phyloP scores from a whole-genome alignment of 2,329 filamentous ascomycete species.

The Gliomastix tumulicola region DNA sequence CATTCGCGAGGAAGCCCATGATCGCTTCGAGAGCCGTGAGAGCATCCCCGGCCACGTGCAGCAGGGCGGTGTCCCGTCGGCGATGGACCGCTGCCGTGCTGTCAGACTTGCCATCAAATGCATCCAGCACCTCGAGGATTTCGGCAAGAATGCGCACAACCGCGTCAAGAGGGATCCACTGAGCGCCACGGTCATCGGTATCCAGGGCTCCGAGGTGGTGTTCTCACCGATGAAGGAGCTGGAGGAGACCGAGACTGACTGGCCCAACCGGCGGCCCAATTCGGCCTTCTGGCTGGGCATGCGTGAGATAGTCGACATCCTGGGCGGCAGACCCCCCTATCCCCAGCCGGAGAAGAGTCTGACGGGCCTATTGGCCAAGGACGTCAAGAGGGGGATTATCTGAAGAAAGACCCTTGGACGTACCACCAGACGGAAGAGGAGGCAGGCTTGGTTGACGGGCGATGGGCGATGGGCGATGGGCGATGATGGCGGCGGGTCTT shows the following conservation, averaged over 20 bases:
- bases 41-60: constrained; percentile 92
- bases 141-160: constrained; percentile 55
- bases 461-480: too few relatives aligned
- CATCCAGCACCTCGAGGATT: constrained; percentile 82
- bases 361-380: constrained; percentile 49
- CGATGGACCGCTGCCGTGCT: constrained; percentile 93
- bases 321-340: constrained; percentile 64
- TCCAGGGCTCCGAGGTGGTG: constrained; percentile 83
- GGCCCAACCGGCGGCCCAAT: constrained; percentile 80
- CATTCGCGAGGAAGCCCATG: constrained; percentile 87
- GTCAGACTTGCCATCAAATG: constrained; percentile 90
- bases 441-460: too few relatives aligned
- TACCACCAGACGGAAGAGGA: too few relatives aligned
- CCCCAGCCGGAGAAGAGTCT: constrained; percentile 40
- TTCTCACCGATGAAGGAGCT: constrained; percentile 76
- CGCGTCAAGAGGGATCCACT: constrained; percentile 68
- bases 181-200: constrained; percentile 79
- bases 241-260: constrained; percentile 84
- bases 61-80: constrained; percentile 84
- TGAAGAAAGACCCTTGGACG: too few relatives aligned
- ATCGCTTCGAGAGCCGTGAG: constrained; percentile 86
- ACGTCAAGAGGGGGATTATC: constrained; percentile 51
- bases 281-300: constrained; percentile 79
- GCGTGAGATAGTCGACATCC: constrained; percentile 74
- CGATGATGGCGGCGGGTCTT: too few relatives aligned